phyloP scores from a whole-genome alignment of 305 asterid genomes.

The Plantago coronopus region DNA sequence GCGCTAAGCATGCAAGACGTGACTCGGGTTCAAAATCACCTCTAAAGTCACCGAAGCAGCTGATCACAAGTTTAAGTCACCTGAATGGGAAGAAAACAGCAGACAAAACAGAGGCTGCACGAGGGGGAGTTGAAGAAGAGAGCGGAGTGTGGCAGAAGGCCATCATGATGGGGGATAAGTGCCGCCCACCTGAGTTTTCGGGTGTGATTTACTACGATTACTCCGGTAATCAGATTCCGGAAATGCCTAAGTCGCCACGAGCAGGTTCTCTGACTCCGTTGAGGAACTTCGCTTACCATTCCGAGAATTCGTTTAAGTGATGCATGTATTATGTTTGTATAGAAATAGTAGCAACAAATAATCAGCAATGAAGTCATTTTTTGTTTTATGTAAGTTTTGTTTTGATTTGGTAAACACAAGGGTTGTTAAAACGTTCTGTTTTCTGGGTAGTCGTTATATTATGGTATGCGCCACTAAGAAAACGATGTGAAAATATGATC shows the following conservation, averaged over 20 bases:
- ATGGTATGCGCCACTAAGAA: too few relatives aligned
- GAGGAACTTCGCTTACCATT: constrained; percentile 30
- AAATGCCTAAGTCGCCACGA: constrained; percentile 76
- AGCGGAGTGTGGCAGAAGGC: constrained; percentile 73
- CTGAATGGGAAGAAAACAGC: constrained; percentile 30
- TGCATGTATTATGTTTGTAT: constrained; percentile 8
- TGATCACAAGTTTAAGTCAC: constrained; percentile 29
- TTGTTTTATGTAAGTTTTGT: too few relatives aligned
- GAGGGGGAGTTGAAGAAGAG: constrained; percentile 22
- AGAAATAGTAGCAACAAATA: neutral
- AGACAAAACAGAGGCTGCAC: neutral
- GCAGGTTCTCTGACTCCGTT: constrained; percentile 37
- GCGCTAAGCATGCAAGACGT: constrained; percentile 51
- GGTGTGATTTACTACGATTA: constrained; percentile 71
- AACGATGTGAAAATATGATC: too few relatives aligned
- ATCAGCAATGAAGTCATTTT: too few relatives aligned
- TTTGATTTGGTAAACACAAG: too few relatives aligned
- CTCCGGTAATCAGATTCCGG: constrained; percentile 53
- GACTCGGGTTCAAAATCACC: constrained; percentile 22
- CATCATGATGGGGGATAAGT: constrained; percentile 80
- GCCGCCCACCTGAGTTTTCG: constrained; percentile 75
- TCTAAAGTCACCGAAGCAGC: constrained; percentile 33
- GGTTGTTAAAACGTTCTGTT: too few relatives aligned
- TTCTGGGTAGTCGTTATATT: too few relatives aligned
- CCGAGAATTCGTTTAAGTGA: constrained; percentile 17